Conservation (phyloP, 306 rosid genomes). For the Malus sylvestris region DNA sequence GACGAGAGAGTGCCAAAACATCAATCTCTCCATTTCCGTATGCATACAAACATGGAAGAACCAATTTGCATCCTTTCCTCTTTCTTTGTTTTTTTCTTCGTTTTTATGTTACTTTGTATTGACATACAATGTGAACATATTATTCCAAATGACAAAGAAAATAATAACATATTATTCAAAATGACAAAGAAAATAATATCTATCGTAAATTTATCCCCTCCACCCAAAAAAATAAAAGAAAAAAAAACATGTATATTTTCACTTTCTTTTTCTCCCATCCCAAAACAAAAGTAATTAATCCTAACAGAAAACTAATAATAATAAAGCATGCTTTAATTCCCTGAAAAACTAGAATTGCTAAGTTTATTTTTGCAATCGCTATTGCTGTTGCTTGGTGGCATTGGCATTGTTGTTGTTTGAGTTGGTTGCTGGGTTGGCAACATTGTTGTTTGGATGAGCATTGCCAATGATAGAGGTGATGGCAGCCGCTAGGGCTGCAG, state of each 20-base stretch:
- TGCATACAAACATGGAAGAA: not conserved
- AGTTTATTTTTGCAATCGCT: conserved; percentile 32
- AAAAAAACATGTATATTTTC: not conserved
- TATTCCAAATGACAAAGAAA: conserved; percentile 23
- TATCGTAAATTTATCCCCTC: conserved; percentile 5
- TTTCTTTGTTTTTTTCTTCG: not conserved
- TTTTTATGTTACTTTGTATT: not conserved
- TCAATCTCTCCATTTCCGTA: conserved; percentile 14
- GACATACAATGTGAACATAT: conserved; percentile 6
- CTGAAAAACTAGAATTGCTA: conserved; percentile 26
- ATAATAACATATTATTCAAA: conserved; percentile 8
- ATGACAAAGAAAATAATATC: conserved; percentile 27
- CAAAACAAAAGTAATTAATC: not conserved
- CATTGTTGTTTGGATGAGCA: conserved; percentile 27
- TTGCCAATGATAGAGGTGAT: conserved; percentile 52
- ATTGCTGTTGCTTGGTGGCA: conserved; percentile 10
- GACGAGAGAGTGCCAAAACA: not conserved
- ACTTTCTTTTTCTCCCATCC: conserved; percentile 13
- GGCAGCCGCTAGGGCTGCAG: conserved; percentile 64
- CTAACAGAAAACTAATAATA: not conserved
- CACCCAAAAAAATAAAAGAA: not conserved
- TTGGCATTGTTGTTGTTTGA: conserved; percentile 10
- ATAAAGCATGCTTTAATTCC: conserved; percentile 12
- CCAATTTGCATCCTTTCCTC: conserved; percentile 12
- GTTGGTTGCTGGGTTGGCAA: conserved; percentile 8